Evolutionary conservation across 129 eudicot species (phyloP).

Genomic region (Centrapalus pauciflorus): DNA sequence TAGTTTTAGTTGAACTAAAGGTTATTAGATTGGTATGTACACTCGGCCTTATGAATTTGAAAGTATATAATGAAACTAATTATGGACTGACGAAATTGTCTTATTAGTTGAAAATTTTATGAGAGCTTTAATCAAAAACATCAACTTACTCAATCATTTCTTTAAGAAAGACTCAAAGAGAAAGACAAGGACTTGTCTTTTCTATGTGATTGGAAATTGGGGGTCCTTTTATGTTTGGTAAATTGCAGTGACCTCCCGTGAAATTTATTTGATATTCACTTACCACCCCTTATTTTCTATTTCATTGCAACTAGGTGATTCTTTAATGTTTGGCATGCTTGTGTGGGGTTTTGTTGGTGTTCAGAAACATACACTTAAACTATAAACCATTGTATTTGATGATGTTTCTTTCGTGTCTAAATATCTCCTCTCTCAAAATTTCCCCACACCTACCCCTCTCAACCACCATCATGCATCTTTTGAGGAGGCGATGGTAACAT

Average conservation of each 20-base stretch:
- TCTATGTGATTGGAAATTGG: slow-evolving; percentile 17
- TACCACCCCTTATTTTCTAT: not conserved
- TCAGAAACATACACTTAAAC: not conserved
- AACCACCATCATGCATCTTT: not conserved
- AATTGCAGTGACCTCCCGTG: not conserved
- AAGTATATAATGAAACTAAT: slow-evolving; percentile 3
- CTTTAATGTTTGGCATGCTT: not conserved
- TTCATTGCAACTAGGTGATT: not conserved
- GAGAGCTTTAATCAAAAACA: not conserved
- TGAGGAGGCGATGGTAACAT: not conserved
- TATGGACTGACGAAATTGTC: slow-evolving; percentile 10
- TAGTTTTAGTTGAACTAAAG: not conserved
- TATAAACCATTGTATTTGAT: not conserved
- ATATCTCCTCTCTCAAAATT: not conserved
- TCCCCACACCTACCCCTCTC: not conserved
- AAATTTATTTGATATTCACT: not conserved
- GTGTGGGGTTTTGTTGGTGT: not conserved
- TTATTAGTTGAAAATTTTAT: slow-evolving; percentile 21
- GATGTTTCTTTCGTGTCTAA: not conserved
- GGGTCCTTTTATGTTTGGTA: not conserved
- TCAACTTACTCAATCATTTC: slow-evolving; percentile 16
- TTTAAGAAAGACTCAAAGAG: slow-evolving; percentile 9
- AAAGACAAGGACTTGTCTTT: slow-evolving; percentile 19
- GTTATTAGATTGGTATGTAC: not conserved
- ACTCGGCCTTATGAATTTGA: not conserved